Evolutionary conservation across 495 filamentous ascomycete genomes (phyloP).

Genomic region (Friedmanniomyces endolithicus): DNA sequence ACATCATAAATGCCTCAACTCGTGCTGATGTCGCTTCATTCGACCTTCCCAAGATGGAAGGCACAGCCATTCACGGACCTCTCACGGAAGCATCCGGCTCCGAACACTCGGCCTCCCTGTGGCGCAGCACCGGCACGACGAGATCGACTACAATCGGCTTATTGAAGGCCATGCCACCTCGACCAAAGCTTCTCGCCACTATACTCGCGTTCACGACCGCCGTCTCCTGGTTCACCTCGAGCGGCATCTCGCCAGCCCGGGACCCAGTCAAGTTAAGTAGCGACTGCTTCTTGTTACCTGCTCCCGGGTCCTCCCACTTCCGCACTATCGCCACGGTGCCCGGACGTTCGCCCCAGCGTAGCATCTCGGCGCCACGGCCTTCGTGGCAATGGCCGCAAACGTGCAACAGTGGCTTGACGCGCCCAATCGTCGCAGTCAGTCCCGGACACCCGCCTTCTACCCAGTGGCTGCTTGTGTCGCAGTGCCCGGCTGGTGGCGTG

Average conservation of each 20-base stretch:
- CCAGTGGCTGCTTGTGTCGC: conserved; percentile 18
- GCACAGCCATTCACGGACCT: neutral
- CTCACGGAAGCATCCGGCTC: neutral
- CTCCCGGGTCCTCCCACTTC: conserved; percentile 36
- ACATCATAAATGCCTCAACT: too few relatives aligned
- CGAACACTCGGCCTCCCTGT: neutral
- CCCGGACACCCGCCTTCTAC: conserved; percentile 24
- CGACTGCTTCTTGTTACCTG: conserved; percentile 45
- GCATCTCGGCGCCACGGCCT: conserved; percentile 36
- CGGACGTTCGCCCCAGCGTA: conserved; percentile 37
- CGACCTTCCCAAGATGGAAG: neutral
- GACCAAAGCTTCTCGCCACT: conserved; percentile 49
- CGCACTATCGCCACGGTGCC: conserved; percentile 17
- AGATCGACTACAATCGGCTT: conserved; percentile 70
- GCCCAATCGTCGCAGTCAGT: conserved; percentile 19
- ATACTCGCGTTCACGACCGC: conserved; percentile 69
- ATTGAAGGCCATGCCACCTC: conserved; percentile 47
- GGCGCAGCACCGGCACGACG: conserved; percentile 45
- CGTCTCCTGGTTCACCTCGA: conserved; percentile 45
- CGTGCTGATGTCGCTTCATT: too few relatives aligned
- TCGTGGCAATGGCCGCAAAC: conserved; percentile 32
- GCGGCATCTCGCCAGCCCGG: conserved; percentile 7
- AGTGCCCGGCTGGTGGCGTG: conserved; percentile 26
- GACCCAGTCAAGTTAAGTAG: conserved; percentile 45
- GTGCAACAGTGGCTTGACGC: conserved; percentile 26